phyloP scores from a whole-genome alignment of 2,329 filamentous ascomycete genomes.

The Neofusicoccum sp. region DNA sequence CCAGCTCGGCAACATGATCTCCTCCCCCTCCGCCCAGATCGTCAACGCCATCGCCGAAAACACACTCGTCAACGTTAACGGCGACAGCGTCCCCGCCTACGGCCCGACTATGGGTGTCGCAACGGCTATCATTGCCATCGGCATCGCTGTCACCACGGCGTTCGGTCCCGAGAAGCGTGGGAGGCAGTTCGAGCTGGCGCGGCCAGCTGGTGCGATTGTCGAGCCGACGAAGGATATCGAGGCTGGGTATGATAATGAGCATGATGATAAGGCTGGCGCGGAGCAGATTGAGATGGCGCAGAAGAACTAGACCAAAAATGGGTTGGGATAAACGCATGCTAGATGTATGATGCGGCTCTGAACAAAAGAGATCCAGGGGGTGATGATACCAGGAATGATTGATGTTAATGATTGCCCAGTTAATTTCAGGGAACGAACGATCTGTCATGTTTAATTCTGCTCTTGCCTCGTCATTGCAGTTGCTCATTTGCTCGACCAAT shows the following conservation, averaged over 20 bases:
- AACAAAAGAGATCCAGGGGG: too few species aligned
- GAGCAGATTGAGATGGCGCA: slow-evolving; percentile 17
- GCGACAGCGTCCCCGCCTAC: slow-evolving; percentile 67
- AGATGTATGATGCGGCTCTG: too few species aligned
- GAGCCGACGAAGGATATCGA: slow-evolving; percentile 23
- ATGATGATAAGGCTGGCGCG: background rate
- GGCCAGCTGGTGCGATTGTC: slow-evolving; percentile 50
- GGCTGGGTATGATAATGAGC: background rate
- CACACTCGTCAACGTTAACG: slow-evolving; percentile 54
- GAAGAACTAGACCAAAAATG: background rate
- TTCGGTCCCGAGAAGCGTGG: slow-evolving; percentile 76
- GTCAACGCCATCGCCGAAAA: slow-evolving; percentile 72
- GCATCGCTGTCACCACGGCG: slow-evolving; percentile 68
- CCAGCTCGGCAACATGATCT: slow-evolving; percentile 76
- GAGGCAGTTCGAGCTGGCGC: slow-evolving; percentile 66
- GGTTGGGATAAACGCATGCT: background rate
- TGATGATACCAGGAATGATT: too few species aligned
- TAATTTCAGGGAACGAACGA: too few species aligned
- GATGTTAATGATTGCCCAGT: too few species aligned
- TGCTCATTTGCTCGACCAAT: too few species aligned
- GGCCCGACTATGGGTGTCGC: slow-evolving; percentile 75
- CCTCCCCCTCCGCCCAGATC: slow-evolving; percentile 73
- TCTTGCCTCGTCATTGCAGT: too few species aligned
- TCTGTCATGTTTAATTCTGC: too few species aligned
- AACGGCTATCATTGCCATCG: slow-evolving; percentile 73